A percentile compares a stretch with the other conserved stretches of the same genome.
Evolutionary conservation across 495 filamentous ascomycete species (phyloP).

Genomic region (Emericellopsis terricola): DNA sequence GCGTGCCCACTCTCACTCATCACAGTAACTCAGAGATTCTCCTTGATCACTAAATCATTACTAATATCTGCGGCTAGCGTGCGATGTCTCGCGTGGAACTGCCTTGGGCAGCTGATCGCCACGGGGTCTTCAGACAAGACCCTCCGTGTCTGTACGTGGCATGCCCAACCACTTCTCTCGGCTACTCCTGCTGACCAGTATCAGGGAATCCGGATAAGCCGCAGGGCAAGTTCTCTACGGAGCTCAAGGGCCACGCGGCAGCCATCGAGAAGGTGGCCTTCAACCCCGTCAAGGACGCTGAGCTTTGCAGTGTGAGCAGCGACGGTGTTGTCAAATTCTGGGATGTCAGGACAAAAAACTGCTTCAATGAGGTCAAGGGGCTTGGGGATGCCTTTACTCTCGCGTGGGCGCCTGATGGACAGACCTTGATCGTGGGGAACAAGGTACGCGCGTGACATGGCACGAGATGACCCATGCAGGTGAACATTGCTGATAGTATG

Average conservation of each 20-base stretch:
- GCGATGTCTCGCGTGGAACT: conserved; percentile 77
- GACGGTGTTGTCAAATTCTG: conserved; percentile 84
- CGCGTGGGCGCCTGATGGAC: conserved; percentile 79
- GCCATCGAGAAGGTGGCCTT: conserved; percentile 76
- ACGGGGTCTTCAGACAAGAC: conserved; percentile 70
- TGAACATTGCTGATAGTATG: neutral
- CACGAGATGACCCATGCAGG: no score
- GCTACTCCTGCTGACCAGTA: neutral
- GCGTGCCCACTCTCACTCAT: no score
- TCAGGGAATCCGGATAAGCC: conserved; percentile 73
- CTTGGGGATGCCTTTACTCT: conserved; percentile 68
- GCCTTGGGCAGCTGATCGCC: conserved; percentile 69
- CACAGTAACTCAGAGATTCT: conserved; percentile 32
- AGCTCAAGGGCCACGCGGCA: conserved; percentile 63
- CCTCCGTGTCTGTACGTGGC: conserved; percentile 44
- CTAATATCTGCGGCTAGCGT: conserved; percentile 15
- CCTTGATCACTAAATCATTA: conserved; percentile 1
- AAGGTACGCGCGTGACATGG: conserved; percentile 38
- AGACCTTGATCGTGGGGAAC: conserved; percentile 62
- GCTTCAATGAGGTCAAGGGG: conserved; percentile 63
- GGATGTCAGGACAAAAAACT: conserved; percentile 73
- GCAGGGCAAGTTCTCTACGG: conserved; percentile 63
- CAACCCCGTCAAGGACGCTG: conserved; percentile 74
- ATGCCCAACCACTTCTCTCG: neutral
- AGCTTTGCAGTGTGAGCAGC: conserved; percentile 66